A percentile compares a stretch with the other conserved stretches of the same genome.
Evolutionary conservation across 495 filamentous ascomycete genomes (phyloP).

Genomic region (Diplogelasinospora grovesii): DNA sequence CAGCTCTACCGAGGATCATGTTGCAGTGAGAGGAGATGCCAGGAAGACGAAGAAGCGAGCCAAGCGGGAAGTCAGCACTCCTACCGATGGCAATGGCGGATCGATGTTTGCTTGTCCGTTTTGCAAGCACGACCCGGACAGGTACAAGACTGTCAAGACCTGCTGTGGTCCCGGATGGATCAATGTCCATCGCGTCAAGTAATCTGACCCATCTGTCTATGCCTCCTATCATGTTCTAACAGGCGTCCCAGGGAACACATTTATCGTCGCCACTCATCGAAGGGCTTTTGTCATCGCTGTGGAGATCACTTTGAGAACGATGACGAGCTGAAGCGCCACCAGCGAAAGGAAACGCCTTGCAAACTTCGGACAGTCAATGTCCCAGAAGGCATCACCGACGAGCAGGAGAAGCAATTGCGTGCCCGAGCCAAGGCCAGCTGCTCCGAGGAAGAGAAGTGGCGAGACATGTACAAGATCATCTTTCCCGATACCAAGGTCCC

Average conservation of each 20-base stretch:
- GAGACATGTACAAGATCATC: constrained; percentile 23
- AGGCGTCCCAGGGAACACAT: constrained; percentile 33
- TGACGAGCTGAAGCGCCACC: constrained; percentile 29
- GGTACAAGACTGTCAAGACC: constrained; percentile 27
- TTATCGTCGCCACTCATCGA: constrained; percentile 33
- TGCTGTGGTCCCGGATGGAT: constrained; percentile 38
- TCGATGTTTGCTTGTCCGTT: constrained; percentile 37
- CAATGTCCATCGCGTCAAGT: constrained; percentile 41
- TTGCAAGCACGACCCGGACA: constrained; percentile 31
- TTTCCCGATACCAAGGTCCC: constrained; percentile 17
- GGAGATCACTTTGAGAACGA: constrained; percentile 30
- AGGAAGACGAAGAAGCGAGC: constrained; percentile 15
- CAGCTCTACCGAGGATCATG: constrained; percentile 2
- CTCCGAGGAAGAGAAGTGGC: constrained; percentile 24
- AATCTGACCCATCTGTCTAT: neutral
- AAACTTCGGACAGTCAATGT: constrained; percentile 8
- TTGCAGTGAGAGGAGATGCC: neutral
- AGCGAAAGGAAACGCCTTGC: constrained; percentile 33
- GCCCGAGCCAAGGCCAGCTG: constrained; percentile 14
- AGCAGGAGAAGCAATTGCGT: constrained; percentile 22
- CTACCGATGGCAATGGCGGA: neutral
- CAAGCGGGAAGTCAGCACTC: constrained; percentile 4
- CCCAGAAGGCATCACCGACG: constrained; percentile 20
- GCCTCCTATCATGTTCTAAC: too few species aligned
- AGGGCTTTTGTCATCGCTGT: constrained; percentile 35